Evolutionary conservation across 495 filamentous ascomycete species (phyloP), one percentile per base, ranked within the genome.

Genomic region (Aspergillus leporis): DNA sequence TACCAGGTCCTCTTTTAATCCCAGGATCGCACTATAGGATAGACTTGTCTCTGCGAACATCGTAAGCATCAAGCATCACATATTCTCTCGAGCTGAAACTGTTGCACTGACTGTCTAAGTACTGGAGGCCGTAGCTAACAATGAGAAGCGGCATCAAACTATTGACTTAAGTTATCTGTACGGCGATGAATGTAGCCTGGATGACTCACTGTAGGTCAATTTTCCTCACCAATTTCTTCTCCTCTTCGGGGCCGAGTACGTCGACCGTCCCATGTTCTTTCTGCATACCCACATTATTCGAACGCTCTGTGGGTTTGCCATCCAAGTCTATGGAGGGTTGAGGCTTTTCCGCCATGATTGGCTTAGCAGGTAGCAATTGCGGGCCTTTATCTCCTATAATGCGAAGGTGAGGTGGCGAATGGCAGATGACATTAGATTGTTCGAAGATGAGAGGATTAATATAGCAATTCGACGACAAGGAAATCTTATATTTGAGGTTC

Each of bases 1-100:
- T 53, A 65, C 59, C 25, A 83, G 51, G 68, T 56, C 80, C 30
- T 76, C 61, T 47, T 66, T 59, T 47, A 84, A 78, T 7, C 78
- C 78, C 60, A 83, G 80, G 46, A 83, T 75, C 16, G 78, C 74
- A 25, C 75, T 74, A 59, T 81, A 80, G 8, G 74, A 73, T 16
- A 82, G 59, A 14, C 76, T 81, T 2, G 76, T 80, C 59, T 81
- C 61, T 64, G 28, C 28, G 5, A 22, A 47, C 14, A 19, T 6
- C 19, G 38, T 61, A n/a, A 61, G 53, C 23, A n/a, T 32, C 10
- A 21, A 4, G 38, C 9, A 10, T 14, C 18, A 22, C 3, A 1
- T 10, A 10, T 25, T 6, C 0, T 31, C 25, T 28, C 25, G 4
- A 31, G 18, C 21, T 14, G 19, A 18, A 52, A 46, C 2, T 18